These are phyloP conservation scores for Fusarium sterilihyphosum DNA, from an alignment of 2,329 filamentous ascomycete genomes.

Conservation along the genomic window DNA sequence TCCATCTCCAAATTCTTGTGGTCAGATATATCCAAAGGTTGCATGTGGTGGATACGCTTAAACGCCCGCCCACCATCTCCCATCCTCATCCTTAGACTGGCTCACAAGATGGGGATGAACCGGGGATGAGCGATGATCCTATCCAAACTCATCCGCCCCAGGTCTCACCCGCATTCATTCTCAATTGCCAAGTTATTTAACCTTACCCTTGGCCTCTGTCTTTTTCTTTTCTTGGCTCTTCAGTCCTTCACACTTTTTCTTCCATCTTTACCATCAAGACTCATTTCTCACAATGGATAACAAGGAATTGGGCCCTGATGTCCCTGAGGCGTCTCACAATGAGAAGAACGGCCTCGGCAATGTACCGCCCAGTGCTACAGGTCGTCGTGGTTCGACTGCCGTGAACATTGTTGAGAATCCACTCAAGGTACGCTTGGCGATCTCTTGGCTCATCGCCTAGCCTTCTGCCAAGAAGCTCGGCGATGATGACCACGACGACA, in stretches of 20 bases:
- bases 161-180: not conserved
- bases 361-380: not conserved
- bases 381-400: constrained; percentile 17
- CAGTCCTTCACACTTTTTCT: not conserved
- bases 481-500: not conserved
- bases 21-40: not conserved
- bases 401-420: constrained; percentile 23
- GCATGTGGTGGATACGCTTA: constrained; percentile 9
- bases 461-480: not conserved
- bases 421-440: constrained; percentile 24
- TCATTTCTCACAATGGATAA: constrained; percentile 2
- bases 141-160: constrained; percentile 15
- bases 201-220: not conserved
- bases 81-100: not conserved
- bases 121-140: constrained; percentile 23
- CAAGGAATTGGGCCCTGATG: constrained; percentile 14
- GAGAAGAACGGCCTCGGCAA: not conserved
- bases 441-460: constrained; percentile 7
- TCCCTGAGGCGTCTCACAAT: constrained; percentile 9
- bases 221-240: not conserved
- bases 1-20: not conserved
- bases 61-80: not conserved
- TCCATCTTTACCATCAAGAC: not conserved
- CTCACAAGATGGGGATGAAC: constrained; percentile 10
- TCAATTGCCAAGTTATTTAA: constrained; percentile 17